Conservation (phyloP, 805 yeast species). For the Pichia heedii region DNA sequence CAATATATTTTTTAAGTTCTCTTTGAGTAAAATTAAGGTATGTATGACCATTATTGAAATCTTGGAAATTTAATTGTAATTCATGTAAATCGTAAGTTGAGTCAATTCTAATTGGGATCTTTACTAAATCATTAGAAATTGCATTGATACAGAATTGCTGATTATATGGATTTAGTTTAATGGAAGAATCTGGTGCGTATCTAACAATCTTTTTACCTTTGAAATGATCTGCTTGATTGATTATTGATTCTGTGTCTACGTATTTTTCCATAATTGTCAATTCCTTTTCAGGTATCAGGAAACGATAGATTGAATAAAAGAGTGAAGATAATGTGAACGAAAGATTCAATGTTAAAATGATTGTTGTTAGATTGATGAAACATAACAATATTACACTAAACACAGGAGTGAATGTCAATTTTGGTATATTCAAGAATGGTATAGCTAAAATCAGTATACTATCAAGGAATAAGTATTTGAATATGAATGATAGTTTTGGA, state of each 20-base stretch:
- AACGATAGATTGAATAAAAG: conserved; percentile 12
- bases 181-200: conserved; percentile 86
- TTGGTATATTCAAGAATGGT: conserved; percentile 70
- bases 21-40: conserved; percentile 46
- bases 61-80: conserved; percentile 55
- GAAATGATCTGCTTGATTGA: conserved; percentile 55
- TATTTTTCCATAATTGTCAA: conserved; percentile 26
- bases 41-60: conserved; percentile 41
- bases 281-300: conserved; percentile 23
- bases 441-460: conserved; percentile 59
- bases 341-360: conserved; percentile 44
- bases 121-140: conserved; percentile 23
- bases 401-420: conserved; percentile 54
- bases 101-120: conserved; percentile 71
- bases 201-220: conserved; percentile 82
- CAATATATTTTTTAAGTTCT: conserved; percentile 37
- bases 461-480: conserved; percentile 69
- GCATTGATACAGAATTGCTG: conserved; percentile 53
- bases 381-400: conserved; percentile 42
- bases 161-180: conserved; percentile 67
- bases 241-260: conserved; percentile 25
- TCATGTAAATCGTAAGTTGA: conserved; percentile 65
- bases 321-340: conserved; percentile 36
- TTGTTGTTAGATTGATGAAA: conserved; percentile 38
- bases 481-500: conserved; percentile 48